phyloP scores from a whole-genome alignment of 345 rosid genomes.

The Linum tenue region DNA sequence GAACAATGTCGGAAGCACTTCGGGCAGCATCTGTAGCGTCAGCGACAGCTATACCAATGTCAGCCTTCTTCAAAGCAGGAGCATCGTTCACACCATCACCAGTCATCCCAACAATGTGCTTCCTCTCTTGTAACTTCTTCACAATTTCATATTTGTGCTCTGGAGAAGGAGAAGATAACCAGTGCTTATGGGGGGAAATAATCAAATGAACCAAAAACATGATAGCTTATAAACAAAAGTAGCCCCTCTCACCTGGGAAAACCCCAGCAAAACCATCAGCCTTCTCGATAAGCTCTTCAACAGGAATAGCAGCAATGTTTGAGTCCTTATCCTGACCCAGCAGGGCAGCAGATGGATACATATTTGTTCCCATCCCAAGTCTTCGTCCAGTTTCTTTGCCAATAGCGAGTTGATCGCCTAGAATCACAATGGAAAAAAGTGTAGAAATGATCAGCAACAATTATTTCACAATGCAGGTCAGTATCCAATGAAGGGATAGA shows the following conservation, averaged over 20 bases:
- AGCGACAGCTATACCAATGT: constrained; percentile 2
- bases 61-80: constrained; percentile 7
- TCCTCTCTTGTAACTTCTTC: constrained; percentile 2
- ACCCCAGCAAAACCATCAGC: constrained; percentile 8
- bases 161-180: not conserved
- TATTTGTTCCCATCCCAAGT: constrained; percentile 4
- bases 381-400: constrained; percentile 2
- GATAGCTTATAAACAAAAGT: not conserved
- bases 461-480: not conserved
- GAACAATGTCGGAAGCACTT: constrained; percentile 2
- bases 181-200: not conserved
- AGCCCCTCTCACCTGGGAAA: not conserved
- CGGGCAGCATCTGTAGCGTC: constrained; percentile 7
- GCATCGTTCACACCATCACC: constrained; percentile 5
- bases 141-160: constrained; percentile 6
- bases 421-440: not conserved
- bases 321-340: constrained; percentile 1
- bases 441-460: not conserved
- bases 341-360: constrained; percentile 4
- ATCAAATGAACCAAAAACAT: not conserved
- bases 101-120: constrained; percentile 6
- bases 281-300: not conserved
- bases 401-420: constrained; percentile 5
- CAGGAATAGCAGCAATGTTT: not conserved
- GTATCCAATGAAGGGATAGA: not conserved